A percentile compares a stretch with the other conserved stretches of the same genome.
These are phyloP conservation scores for Capsella bursapastoris DNA, from an alignment of 345 rosid genomes.

Conservation along the genomic window DNA sequence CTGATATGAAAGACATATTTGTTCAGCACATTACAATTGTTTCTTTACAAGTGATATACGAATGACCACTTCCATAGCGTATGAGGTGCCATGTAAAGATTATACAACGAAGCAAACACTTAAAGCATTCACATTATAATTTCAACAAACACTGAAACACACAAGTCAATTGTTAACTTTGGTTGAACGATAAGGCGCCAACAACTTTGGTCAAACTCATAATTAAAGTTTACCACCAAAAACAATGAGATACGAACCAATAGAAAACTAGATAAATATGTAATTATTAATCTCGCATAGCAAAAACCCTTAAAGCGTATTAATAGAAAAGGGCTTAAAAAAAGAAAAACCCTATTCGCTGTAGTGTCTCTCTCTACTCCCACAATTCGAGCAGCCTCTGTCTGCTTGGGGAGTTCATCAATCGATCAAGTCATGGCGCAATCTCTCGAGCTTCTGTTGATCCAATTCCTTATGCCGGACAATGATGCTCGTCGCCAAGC, in stretches of 20 bases:
- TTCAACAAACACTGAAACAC: too few relatives aligned
- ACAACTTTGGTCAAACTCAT: too few relatives aligned
- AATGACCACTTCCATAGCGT: too few relatives aligned
- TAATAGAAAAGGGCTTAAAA: background rate
- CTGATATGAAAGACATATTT: background rate
- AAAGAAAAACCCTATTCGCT: conserved; percentile 43
- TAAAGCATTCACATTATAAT: too few relatives aligned
- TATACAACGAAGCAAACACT: too few relatives aligned
- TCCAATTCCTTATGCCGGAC: conserved; percentile 99
- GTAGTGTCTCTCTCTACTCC: background rate
- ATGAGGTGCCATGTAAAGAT: too few relatives aligned
- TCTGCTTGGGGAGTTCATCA: conserved; percentile 24
- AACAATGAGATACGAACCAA: too few relatives aligned
- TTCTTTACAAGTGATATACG: too few relatives aligned
- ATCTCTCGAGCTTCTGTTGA: conserved; percentile 84
- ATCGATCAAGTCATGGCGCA: conserved; percentile 66
- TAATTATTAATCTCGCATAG: background rate
- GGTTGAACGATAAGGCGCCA: too few relatives aligned
- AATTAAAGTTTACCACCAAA: too few relatives aligned
- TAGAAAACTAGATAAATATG: too few relatives aligned
- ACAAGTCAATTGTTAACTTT: background rate
- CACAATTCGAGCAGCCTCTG: conserved; percentile 36
- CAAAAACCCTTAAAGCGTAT: conserved; percentile 33
- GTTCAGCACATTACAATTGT: background rate
- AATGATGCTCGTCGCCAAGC: conserved; percentile 98